Evolutionary conservation across 495 filamentous ascomycete genomes (phyloP).

Genomic region (Penicillium angulare): DNA sequence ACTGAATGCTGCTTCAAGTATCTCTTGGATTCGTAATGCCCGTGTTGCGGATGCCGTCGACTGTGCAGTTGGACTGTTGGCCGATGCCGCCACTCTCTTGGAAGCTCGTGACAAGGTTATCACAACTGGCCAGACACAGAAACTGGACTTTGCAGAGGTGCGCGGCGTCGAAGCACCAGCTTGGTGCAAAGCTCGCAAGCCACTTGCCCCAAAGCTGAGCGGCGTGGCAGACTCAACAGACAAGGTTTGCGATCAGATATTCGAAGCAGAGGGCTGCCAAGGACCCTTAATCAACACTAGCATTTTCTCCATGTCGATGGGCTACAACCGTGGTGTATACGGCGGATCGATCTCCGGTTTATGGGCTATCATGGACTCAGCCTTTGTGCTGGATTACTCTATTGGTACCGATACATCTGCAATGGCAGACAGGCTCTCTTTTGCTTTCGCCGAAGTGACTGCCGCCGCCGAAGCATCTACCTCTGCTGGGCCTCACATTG

Average conservation of each 20-base stretch:
- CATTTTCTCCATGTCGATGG: conserved; percentile 8
- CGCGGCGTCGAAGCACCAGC: conserved; percentile 1
- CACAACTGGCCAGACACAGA: neutral
- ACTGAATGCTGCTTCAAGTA: conserved; percentile 2
- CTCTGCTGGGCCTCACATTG: conserved; percentile 9
- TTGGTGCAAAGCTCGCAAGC: conserved; percentile 7
- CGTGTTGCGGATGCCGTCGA: conserved; percentile 11
- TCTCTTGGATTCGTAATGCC: conserved; percentile 9
- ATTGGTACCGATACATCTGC: conserved; percentile 10
- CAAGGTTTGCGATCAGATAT: conserved; percentile 1
- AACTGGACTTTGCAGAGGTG: conserved; percentile 10
- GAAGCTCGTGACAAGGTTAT: conserved; percentile 11
- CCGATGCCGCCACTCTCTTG: conserved; percentile 4
- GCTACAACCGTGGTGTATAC: conserved; percentile 9
- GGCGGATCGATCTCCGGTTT: conserved; percentile 11
- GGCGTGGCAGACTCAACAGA: conserved; percentile 11
- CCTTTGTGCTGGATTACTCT: conserved; percentile 10
- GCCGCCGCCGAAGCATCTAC: conserved; percentile 10
- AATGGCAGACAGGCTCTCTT: conserved; percentile 8
- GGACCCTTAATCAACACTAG: conserved; percentile 7
- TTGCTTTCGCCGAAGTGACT: conserved; percentile 12
- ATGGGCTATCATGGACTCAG: conserved; percentile 12
- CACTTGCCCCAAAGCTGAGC: conserved; percentile 6
- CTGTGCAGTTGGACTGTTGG: conserved; percentile 10
- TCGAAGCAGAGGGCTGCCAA: conserved; percentile 2